Evolutionary conservation across 2,329 filamentous ascomycete genomes (phyloP).

Genomic region (Huntiella abstrusa): DNA sequence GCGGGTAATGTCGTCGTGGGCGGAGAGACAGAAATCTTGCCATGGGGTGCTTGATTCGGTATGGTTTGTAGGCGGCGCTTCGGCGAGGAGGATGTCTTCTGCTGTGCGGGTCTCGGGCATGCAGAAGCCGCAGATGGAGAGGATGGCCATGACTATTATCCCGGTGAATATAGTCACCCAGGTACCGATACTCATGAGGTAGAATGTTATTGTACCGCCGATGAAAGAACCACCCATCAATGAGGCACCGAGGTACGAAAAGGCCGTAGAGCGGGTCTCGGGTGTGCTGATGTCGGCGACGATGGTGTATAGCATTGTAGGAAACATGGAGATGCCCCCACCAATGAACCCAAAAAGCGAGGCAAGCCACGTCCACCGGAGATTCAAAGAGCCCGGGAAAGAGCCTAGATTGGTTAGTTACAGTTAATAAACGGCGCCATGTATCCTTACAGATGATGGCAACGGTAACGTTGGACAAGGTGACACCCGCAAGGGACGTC

Average conservation of each 20-base stretch:
- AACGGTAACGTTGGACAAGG: constrained; percentile 5
- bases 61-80: background rate
- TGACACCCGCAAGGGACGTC: constrained; percentile 11
- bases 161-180: constrained; percentile 12
- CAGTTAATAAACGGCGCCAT: background rate
- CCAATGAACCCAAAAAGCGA: constrained; percentile 12
- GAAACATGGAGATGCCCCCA: constrained; percentile 13
- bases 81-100: background rate
- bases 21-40: constrained; percentile 8
- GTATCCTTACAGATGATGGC: constrained; percentile 10
- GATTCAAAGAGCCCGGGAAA: constrained; percentile 11
- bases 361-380: constrained; percentile 12
- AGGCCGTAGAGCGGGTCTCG: constrained; percentile 11
- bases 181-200: constrained; percentile 11
- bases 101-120: constrained; percentile 12
- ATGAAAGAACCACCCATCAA: constrained; percentile 11
- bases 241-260: constrained; percentile 12
- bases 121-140: constrained; percentile 6
- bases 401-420: constrained; percentile 3
- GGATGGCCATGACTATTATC: constrained; percentile 6
- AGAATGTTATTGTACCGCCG: constrained; percentile 12
- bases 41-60: background rate
- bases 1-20: constrained; percentile 1
- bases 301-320: constrained; percentile 13
- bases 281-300: constrained; percentile 11